Base-by-base conservation (phyloP, 257 asterid genomes). In the Solanum lycopersicoides region DNA sequence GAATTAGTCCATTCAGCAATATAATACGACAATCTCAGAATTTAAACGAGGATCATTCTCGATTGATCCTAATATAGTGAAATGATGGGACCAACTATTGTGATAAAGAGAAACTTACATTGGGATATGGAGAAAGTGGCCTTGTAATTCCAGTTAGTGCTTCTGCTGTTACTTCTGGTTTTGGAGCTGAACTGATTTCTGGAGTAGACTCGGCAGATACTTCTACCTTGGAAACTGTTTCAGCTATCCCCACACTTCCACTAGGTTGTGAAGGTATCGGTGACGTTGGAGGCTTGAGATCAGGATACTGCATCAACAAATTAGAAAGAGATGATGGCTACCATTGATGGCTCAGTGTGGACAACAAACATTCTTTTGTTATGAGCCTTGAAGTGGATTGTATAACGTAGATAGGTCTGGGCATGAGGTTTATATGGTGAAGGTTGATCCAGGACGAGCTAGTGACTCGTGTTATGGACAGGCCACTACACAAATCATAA, bases 111-210 rank as follows among this genome's bases (percentile, higher is more conserved):
- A 79, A 87, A 50, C 85, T 95, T 93, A 97, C 99, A 39, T 92
- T 94, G 5, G 99, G 97, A 88, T 93, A 97, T 68, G 99, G 99
- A 30, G 99, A 97, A 76, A 94, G 98, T n/a, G 99, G 88, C 86
- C 93, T 91, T 82, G 96, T 44, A 89, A 53, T 50, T 88, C 65
- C 89, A 50, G 96, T 90, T 47, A 77, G 82, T 9, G 96, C 86
- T 83, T 92, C 95, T 87, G 83, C 88, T 86, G 88, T 35, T 71
- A 88, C 94, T 91, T 94, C 94, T 47, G 94, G 92, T 87, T 90
- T 90, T 47, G 95, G 90, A 80, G 90, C 95, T 37, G 95, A 93
- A 86, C 94, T 96, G 89, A 93, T 87, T 83, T 88, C 93, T 60
- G 94, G 93, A 80, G 92, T 87, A 45, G 93, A 92, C 79, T 86